phyloP scores from a whole-genome alignment of 805 yeast species.

The Sporopachydermia lactativora region DNA sequence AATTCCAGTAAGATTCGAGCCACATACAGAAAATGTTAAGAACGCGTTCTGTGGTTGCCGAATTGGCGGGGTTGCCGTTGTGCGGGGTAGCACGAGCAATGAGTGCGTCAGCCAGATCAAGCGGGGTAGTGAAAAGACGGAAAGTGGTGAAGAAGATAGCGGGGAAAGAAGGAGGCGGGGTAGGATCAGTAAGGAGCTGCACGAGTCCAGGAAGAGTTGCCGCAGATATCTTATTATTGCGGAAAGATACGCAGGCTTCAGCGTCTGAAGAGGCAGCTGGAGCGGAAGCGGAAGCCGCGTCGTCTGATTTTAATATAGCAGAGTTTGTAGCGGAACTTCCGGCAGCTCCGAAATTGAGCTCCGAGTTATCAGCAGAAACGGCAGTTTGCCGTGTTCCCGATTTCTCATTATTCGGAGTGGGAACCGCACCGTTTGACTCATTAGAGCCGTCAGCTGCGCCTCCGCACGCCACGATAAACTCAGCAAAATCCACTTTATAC shows the following conservation, averaged over 20 bases:
- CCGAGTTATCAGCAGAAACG: too few species aligned
- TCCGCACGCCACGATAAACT: not conserved
- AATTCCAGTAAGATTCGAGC: slow-evolving; percentile 86
- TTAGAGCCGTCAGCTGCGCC: not conserved
- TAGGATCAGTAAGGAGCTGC: slow-evolving; percentile 13
- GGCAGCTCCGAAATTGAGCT: not conserved
- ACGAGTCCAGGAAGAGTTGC: slow-evolving; percentile 12
- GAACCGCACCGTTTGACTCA: not conserved
- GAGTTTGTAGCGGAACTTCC: not conserved
- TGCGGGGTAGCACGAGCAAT: slow-evolving; percentile 49
- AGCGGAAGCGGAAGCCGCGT: not conserved
- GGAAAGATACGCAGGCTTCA: not conserved
- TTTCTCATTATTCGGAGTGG: not conserved
- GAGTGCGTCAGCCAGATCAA: slow-evolving; percentile 53
- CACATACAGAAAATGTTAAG: slow-evolving; percentile 62
- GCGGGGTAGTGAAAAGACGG: slow-evolving; percentile 53
- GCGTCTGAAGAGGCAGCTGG: not conserved
- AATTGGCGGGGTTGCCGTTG: slow-evolving; percentile 14
- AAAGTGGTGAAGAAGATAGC: slow-evolving; percentile 70
- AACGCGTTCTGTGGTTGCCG: slow-evolving; percentile 28
- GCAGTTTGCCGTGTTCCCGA: too few species aligned
- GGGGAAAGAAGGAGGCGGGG: slow-evolving; percentile 45
- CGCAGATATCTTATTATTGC: not conserved
- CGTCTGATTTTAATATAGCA: not conserved
- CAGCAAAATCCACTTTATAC: not conserved